Conservation (phyloP, 2,329 filamentous ascomycete genomes). For the Aspergillus japonicus region DNA sequence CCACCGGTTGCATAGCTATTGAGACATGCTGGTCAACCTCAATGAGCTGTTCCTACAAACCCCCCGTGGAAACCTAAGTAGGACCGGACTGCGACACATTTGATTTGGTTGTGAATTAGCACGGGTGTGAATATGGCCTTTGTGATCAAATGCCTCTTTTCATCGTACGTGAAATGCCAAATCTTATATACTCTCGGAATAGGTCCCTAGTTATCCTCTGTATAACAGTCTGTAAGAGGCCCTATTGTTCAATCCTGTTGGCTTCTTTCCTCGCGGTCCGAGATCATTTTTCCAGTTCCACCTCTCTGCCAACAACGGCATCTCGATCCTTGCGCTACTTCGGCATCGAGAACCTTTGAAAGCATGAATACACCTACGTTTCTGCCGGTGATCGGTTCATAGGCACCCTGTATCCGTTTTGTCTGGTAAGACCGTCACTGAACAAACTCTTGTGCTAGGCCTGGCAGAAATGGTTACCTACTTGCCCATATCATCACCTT, state of each 20-base stretch:
- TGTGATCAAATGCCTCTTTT: slow-evolving; percentile 6
- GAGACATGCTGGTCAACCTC: not conserved
- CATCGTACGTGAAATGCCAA: slow-evolving; percentile 14
- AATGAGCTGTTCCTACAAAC: not conserved
- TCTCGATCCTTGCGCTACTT: no score
- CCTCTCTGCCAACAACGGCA: slow-evolving; percentile 10
- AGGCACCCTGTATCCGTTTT: not conserved
- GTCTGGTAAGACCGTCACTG: slow-evolving; percentile 17
- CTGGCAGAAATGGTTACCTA: slow-evolving; percentile 54
- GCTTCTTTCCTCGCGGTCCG: not conserved
- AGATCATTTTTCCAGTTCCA: slow-evolving; percentile 7
- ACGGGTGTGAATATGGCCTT: slow-evolving; percentile 1
- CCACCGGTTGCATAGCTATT: not conserved
- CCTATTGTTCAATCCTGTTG: not conserved
- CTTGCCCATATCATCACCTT: slow-evolving; percentile 47
- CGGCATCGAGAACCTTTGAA: no score
- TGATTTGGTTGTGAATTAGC: not conserved
- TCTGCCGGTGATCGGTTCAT: not conserved
- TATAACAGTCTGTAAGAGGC: slow-evolving; percentile 46
- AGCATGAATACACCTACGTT: no score
- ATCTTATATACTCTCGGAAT: slow-evolving; percentile 34
- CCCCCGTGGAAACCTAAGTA: not conserved
- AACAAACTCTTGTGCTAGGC: slow-evolving; percentile 30
- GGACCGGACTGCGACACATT: not conserved
- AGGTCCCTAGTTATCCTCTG: slow-evolving; percentile 48